These are phyloP conservation scores for Pseudoperonospora humuli DNA, from an alignment of 352 stramenopile species.

Conservation along the genomic window DNA sequence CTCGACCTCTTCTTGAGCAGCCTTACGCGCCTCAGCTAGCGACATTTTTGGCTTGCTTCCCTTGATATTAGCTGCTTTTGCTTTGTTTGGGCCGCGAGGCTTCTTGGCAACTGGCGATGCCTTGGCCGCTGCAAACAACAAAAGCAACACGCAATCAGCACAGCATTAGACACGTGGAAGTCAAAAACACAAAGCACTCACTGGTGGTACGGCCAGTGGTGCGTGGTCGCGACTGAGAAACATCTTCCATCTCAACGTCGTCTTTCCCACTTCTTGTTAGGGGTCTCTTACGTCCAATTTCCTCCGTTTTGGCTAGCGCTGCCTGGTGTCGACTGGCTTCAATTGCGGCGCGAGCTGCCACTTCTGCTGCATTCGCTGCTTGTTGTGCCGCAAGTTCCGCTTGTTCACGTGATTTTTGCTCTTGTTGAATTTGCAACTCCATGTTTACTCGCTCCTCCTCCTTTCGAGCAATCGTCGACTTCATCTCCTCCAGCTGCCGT, in stretches of 20 bases:
- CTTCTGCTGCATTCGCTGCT: constrained; percentile 52
- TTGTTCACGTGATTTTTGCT: constrained; percentile 46
- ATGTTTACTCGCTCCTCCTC: constrained; percentile 44
- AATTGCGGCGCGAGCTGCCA: constrained; percentile 62
- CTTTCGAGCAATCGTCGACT: constrained; percentile 35
- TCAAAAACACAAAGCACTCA: constrained; percentile 21
- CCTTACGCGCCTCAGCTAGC: constrained; percentile 51
- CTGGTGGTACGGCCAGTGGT: constrained; percentile 17
- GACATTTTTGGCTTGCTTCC: constrained; percentile 40
- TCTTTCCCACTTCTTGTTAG: constrained; percentile 24
- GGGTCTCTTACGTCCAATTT: constrained; percentile 38
- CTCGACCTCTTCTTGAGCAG: constrained; percentile 67
- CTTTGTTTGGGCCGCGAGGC: constrained; percentile 35
- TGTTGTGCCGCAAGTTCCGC: constrained; percentile 52
- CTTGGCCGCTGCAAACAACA: constrained; percentile 22
- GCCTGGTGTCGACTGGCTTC: constrained; percentile 46
- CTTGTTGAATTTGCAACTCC: constrained; percentile 38
- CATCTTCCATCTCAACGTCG: constrained; percentile 56
- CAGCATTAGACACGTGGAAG: constrained; percentile 10
- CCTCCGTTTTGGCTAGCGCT: constrained; percentile 18
- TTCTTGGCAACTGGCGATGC: constrained; percentile 43
- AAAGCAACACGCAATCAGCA: constrained; percentile 23
- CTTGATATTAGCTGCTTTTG: constrained; percentile 3
- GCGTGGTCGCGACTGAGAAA: constrained; percentile 23
- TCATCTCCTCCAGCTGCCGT: constrained; percentile 40